These are phyloP conservation scores for Kernera saxatilis DNA, from an alignment of 345 rosid species.

Conservation along the genomic window DNA sequence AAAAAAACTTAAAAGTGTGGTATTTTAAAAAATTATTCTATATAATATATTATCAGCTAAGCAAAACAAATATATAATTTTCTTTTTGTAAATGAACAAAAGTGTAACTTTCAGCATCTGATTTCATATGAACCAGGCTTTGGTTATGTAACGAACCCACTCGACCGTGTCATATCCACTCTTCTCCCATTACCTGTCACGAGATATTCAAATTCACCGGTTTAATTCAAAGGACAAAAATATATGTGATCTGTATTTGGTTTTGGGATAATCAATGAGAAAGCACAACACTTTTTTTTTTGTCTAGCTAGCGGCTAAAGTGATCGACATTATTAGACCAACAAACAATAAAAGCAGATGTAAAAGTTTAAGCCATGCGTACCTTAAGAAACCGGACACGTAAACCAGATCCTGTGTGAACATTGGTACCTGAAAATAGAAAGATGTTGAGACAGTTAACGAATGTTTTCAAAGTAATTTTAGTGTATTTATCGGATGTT, in stretches of 20 bases:
- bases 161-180: slow-evolving; percentile 78
- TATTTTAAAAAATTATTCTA: too few relatives aligned
- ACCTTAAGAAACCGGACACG: slow-evolving; percentile 89
- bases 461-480: background rate
- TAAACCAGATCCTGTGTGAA: slow-evolving; percentile 34
- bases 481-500: background rate
- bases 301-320: slow-evolving; percentile 22
- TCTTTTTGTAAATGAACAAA: background rate
- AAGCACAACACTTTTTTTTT: slow-evolving; percentile 1
- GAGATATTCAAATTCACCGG: background rate
- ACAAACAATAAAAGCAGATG: slow-evolving; percentile 10
- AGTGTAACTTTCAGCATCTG: slow-evolving; percentile 43
- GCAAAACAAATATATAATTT: too few relatives aligned
- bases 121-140: slow-evolving; percentile 75
- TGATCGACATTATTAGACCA: slow-evolving; percentile 19
- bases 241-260: background rate
- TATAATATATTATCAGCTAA: too few relatives aligned
- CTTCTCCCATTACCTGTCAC: slow-evolving; percentile 74
- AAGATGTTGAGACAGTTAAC: slow-evolving; percentile 2
- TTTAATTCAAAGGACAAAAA: background rate
- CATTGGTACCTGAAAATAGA: background rate
- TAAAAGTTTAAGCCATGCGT: background rate
- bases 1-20: too few relatives aligned
- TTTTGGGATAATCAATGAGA: slow-evolving; percentile 16
- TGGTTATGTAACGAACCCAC: slow-evolving; percentile 77